phyloP scores from a whole-genome alignment of 345 rosid genomes.

The Nasturtium officinale region DNA sequence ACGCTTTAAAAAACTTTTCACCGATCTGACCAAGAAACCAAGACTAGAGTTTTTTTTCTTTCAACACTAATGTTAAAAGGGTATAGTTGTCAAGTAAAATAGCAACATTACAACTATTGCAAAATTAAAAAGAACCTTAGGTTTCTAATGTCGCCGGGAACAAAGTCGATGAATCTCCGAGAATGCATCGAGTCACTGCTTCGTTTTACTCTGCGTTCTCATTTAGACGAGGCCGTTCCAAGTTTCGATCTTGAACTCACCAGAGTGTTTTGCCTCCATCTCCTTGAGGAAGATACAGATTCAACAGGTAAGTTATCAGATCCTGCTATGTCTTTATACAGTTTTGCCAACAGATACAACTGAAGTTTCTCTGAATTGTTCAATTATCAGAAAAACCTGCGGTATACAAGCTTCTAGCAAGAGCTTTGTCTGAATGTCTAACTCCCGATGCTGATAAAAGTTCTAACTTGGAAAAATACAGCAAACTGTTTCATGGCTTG shows the following conservation, averaged over 20 bases:
- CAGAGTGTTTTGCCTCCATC: slow-evolving; percentile 35
- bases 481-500: slow-evolving; percentile 35
- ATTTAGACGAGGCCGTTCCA: slow-evolving; percentile 19
- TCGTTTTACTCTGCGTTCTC: slow-evolving; percentile 23
- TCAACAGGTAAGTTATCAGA: slow-evolving; percentile 20
- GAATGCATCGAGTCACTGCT: slow-evolving; percentile 25
- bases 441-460: slow-evolving; percentile 39
- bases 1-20: too few species aligned
- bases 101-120: too few species aligned
- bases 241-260: slow-evolving; percentile 35
- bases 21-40: too few species aligned
- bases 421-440: slow-evolving; percentile 48
- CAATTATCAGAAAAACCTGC: slow-evolving; percentile 37
- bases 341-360: not conserved
- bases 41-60: too few species aligned
- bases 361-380: slow-evolving; percentile 4
- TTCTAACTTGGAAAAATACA: slow-evolving; percentile 41
- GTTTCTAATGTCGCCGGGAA: too few species aligned
- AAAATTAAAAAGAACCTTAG: too few species aligned
- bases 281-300: slow-evolving; percentile 27
- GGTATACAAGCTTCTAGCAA: slow-evolving; percentile 53
- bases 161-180: slow-evolving; percentile 27
- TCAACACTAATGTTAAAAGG: too few species aligned
- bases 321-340: not conserved
- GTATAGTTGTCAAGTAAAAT: too few species aligned